Conservation (phyloP, 2,329 filamentous ascomycete species). For the Harringtonia lauricola region DNA sequence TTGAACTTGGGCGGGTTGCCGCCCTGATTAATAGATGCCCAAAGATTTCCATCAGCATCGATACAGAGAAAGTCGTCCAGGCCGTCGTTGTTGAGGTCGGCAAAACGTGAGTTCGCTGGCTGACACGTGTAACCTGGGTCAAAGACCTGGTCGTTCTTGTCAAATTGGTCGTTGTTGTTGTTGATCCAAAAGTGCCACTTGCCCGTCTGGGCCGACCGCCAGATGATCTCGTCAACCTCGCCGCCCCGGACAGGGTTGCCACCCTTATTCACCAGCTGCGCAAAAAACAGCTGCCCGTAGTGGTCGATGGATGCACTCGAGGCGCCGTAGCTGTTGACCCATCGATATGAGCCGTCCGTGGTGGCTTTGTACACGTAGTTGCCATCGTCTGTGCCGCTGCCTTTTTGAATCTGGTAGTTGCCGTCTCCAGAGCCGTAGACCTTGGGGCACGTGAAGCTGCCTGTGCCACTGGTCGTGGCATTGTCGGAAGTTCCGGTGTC, state of each 20-base stretch:
- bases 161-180: background rate
- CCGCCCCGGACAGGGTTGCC: background rate
- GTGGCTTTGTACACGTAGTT: background rate
- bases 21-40: background rate
- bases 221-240: background rate
- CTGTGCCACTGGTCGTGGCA: background rate
- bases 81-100: background rate
- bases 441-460: background rate
- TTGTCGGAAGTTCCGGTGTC: background rate
- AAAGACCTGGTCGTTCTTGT: background rate
- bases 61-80: background rate
- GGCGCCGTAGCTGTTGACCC: background rate
- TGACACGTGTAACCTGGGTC: background rate
- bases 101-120: background rate
- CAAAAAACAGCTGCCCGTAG: background rate
- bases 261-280: background rate
- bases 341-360: background rate
- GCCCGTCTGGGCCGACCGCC: background rate
- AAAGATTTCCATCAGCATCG: background rate
- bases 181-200: background rate
- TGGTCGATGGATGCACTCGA: background rate
- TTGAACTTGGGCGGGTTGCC: background rate
- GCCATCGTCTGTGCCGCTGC: background rate
- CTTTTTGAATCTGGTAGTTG: background rate
- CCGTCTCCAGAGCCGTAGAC: background rate